Percentiles rank a stretch among this genome's conserved stretches.
These are phyloP conservation scores for Naganishia albida DNA, from an alignment of 1,284 basidiomycete species.

Conservation along the genomic window DNA sequence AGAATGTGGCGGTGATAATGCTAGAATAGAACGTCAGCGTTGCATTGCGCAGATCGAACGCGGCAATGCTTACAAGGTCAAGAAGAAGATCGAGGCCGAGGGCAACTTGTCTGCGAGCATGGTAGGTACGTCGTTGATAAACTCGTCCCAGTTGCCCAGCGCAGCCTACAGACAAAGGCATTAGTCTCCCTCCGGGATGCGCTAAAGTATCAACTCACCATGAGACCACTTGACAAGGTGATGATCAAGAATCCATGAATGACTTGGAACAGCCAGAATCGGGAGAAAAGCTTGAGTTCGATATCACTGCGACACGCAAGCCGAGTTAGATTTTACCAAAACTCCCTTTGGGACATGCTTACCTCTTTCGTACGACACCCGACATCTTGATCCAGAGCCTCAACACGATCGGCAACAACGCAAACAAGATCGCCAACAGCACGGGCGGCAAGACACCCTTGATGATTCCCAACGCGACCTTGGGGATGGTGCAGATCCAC, in stretches of 20 bases:
- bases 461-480: constrained; percentile 68
- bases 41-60: not conserved
- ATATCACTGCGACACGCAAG: constrained; percentile 61
- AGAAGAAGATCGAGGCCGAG: constrained; percentile 84
- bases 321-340: constrained; percentile 34
- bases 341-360: constrained; percentile 28
- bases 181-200: not conserved
- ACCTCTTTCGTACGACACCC: constrained; percentile 55
- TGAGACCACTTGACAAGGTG: constrained; percentile 76
- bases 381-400: constrained; percentile 52
- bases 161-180: constrained; percentile 53
- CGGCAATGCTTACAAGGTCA: constrained; percentile 63
- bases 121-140: constrained; percentile 65
- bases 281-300: constrained; percentile 85
- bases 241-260: constrained; percentile 88
- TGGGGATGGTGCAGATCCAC: constrained; percentile 77
- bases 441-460: constrained; percentile 86
- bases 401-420: constrained; percentile 84
- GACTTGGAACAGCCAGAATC: constrained; percentile 90
- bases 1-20: constrained; percentile 57
- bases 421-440: constrained; percentile 82
- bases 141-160: constrained; percentile 63
- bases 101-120: constrained; percentile 77
- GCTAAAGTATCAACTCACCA: constrained; percentile 43
- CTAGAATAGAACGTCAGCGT: constrained; percentile 26